Evolutionary conservation across 768 basidiomycete genomes (phyloP).

Genomic region (Termitomyces sp.): DNA sequence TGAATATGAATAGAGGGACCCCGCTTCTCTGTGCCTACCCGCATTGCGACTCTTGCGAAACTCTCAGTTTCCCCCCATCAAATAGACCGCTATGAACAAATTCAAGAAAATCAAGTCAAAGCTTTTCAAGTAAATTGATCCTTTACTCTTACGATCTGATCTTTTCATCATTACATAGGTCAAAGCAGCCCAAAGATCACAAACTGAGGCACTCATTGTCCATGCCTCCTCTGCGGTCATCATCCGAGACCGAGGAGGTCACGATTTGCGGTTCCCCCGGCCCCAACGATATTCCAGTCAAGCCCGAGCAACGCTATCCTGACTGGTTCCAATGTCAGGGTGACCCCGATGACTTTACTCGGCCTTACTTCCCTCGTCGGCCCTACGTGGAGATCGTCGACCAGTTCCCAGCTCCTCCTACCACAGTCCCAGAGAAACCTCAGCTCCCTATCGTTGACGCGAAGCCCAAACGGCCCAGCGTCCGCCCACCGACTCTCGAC

Average conservation of each 20-base stretch:
- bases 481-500: neutral
- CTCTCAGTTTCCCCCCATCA: neutral
- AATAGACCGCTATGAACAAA: slow-evolving; percentile 9
- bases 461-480: neutral
- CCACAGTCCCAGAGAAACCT: neutral
- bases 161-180: neutral
- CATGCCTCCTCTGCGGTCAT: neutral
- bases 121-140: neutral
- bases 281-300: neutral
- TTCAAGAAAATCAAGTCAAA: slow-evolving; percentile 7
- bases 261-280: no score
- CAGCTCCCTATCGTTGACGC: neutral
- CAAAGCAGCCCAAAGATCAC: neutral
- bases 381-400: neutral
- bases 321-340: neutral
- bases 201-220: neutral
- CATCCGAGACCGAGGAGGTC: neutral
- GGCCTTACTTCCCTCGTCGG: neutral
- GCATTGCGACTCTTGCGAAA: neutral
- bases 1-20: neutral
- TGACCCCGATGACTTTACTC: neutral
- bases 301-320: neutral
- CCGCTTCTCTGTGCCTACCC: no score
- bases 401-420: neutral
- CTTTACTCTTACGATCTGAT: neutral